Percentiles rank a stretch among this genome's conserved stretches.
Conservation (phyloP, 2,329 filamentous ascomycete species). For the Penicillium aurantiogriseum region DNA sequence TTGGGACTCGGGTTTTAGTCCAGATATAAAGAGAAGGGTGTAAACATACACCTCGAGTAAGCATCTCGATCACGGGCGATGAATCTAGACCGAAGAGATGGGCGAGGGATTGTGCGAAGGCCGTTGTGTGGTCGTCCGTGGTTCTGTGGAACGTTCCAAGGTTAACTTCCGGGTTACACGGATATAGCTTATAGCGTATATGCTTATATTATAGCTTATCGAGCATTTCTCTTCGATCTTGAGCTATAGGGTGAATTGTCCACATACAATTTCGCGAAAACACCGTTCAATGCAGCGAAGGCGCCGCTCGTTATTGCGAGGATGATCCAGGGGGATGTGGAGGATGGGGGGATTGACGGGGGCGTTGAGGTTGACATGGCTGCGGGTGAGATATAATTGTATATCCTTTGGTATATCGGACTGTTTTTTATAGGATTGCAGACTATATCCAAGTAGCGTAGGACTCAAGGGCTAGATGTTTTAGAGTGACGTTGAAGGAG, state of each 20-base stretch:
- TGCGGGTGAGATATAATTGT: background rate
- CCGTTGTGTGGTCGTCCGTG: slow-evolving; percentile 58
- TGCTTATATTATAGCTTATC: background rate
- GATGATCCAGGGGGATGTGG: slow-evolving; percentile 47
- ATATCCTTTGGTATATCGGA: background rate
- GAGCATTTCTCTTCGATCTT: background rate
- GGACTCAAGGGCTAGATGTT: background rate
- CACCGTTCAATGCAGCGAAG: slow-evolving; percentile 63
- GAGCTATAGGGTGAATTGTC: background rate
- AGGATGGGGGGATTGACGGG: slow-evolving; percentile 5
- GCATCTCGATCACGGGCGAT: slow-evolving; percentile 47
- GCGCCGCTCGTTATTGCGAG: slow-evolving; percentile 61
- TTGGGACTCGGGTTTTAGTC: background rate
- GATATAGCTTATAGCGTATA: background rate
- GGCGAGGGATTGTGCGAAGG: slow-evolving; percentile 50
- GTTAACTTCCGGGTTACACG: background rate
- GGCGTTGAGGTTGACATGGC: slow-evolving; percentile 5
- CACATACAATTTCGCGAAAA: slow-evolving; percentile 64
- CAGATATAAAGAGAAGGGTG: background rate
- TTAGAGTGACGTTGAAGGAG: slow-evolving; percentile 8
- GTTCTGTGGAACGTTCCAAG: slow-evolving; percentile 44
- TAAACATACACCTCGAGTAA: slow-evolving; percentile 53
- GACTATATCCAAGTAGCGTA: slow-evolving; percentile 6
- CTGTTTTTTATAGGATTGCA: background rate
- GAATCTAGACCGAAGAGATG: slow-evolving; percentile 42